These are phyloP conservation scores for Knoxia roxburghii DNA, from an alignment of 257 asterid species.

Conservation along the genomic window DNA sequence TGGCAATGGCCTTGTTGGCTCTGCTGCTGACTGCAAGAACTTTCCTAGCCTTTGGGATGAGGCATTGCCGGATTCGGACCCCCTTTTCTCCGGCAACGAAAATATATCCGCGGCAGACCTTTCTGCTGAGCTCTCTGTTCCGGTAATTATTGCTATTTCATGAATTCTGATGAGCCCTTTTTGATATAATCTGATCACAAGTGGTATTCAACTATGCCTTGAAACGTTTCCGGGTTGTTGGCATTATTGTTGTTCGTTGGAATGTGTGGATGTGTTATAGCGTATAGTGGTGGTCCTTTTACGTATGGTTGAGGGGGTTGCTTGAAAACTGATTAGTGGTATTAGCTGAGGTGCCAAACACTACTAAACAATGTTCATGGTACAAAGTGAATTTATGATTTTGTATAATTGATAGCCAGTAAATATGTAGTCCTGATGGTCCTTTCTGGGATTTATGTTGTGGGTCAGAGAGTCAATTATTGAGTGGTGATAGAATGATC, in stretches of 20 bases:
- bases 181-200: background rate
- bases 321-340: background rate
- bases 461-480: background rate
- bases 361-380: background rate
- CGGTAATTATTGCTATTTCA: slow-evolving; percentile 42
- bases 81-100: slow-evolving; percentile 43
- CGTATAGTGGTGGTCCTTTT: too few species aligned
- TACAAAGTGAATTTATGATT: background rate
- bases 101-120: slow-evolving; percentile 46
- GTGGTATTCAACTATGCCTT: background rate
- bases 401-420: background rate
- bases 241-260: background rate
- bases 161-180: background rate
- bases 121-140: slow-evolving; percentile 76
- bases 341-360: background rate
- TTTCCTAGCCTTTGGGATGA: slow-evolving; percentile 70
- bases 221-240: background rate
- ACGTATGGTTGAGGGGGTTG: background rate
- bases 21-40: slow-evolving; percentile 50
- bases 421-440: background rate
- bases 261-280: too few species aligned
- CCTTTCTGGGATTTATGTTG: slow-evolving; percentile 3
- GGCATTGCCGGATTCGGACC: slow-evolving; percentile 43
- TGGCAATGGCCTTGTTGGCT: slow-evolving; percentile 34
- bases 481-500: slow-evolving; percentile 3